phyloP scores from a whole-genome alignment of 768 basidiomycete species.

The Hericium coralloides region DNA sequence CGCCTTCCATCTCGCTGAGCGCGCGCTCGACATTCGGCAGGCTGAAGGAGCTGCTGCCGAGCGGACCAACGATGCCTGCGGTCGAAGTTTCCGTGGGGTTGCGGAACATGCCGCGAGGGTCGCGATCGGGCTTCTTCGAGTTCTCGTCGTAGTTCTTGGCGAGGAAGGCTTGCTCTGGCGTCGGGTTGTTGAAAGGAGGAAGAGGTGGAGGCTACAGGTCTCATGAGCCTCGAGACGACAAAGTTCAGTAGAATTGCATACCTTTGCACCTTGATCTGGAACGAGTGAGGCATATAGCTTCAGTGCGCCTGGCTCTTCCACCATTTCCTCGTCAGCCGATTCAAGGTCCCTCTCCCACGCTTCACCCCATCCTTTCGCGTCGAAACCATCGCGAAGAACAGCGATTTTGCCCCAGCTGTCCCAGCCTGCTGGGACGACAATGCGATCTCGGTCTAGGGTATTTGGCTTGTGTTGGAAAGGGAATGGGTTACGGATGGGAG shows the following conservation, averaged over 20 bases:
- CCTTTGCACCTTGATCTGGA: slow-evolving; percentile 68
- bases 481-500: slow-evolving; percentile 69
- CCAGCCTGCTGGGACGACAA: slow-evolving; percentile 94
- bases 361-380: slow-evolving; percentile 70
- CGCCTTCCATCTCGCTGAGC: slow-evolving; percentile 79
- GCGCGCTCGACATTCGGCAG: slow-evolving; percentile 86
- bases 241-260: slow-evolving; percentile 23
- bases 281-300: slow-evolving; percentile 65
- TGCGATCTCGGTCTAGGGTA: slow-evolving; percentile 84
- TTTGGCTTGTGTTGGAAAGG: slow-evolving; percentile 85
- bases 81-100: slow-evolving; percentile 56
- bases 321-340: slow-evolving; percentile 24
- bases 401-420: slow-evolving; percentile 96
- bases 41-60: slow-evolving; percentile 79
- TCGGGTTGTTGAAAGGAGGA: slow-evolving; percentile 72
- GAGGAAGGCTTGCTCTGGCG: slow-evolving; percentile 86
- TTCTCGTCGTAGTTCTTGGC: slow-evolving; percentile 88
- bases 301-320: slow-evolving; percentile 45
- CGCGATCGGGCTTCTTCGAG: slow-evolving; percentile 80
- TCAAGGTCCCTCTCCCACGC: slow-evolving; percentile 69
- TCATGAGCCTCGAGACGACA: not conserved
- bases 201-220: slow-evolving; percentile 46
- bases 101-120: slow-evolving; percentile 83
- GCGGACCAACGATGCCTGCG: slow-evolving; percentile 85
- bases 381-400: slow-evolving; percentile 86